Base-by-base conservation (phyloP, 495 filamentous ascomycete genomes). In the Penicillium herquei region DNA sequence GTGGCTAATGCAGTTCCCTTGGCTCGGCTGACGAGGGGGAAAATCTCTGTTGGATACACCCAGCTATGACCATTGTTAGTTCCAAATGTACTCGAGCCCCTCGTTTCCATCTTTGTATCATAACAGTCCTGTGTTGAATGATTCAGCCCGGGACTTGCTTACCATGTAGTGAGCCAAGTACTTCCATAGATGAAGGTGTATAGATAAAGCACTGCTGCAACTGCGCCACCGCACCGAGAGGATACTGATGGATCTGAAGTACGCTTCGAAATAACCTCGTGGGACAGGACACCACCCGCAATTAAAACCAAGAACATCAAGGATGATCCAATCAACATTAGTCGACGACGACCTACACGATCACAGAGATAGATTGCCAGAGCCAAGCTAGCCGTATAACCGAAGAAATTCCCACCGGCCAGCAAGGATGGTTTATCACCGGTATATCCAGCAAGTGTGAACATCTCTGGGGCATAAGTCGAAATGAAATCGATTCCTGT, bases 131-230 rank as follows among this genome's bases (percentile, higher is more conserved):
- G 21, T 26, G 4, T 26, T 4, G 4, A 26, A 26, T 26, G 1
- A 26, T 34, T 11, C 14, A 10, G 1, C 14, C n/a, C 42, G 21
- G 8, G 21, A 46, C 39, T 37, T n/a, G 56, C 48, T 52, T 69
- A 79, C 16, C 71, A 71, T 12, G 70, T 72, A 3, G 76, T 78
- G 21, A 76, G 66, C 73, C 77, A 79, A 0, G 76, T 79, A 34
- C 74, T 71, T 9, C 74, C 77, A 45, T 77, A 78, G 9, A 72
- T 74, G 14, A 73, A 70, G 6, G 74, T 74, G 57, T 78, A 78
- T 11, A 80, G 59, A 64, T 77, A 78, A 11, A 77, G 59, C 52
- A 78, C 63, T 14, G 72, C 63, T 6, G 72, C 70, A 6, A 77
- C 77, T n/a, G 70, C 76, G 16, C 71, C 57, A 4, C 58, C 58